Base-by-base conservation (phyloP, 1,284 basidiomycete species). In the Malassezia furfur region DNA sequence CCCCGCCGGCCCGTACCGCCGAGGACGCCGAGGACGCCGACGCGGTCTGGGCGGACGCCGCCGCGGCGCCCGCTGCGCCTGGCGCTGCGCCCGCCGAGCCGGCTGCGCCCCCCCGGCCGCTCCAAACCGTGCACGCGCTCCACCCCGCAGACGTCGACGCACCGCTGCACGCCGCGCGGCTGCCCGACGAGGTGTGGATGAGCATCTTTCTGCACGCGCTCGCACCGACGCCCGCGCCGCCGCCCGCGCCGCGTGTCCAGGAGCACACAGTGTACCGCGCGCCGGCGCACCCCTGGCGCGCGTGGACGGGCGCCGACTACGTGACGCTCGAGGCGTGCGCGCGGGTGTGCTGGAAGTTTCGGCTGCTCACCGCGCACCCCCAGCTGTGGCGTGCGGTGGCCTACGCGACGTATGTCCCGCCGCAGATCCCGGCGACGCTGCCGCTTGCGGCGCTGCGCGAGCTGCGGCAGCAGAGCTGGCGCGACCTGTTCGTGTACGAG, bases 111-210 rank as follows among this genome's bases (percentile, higher is more conserved):
- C 19, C 25, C 21, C 45, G 45, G 17, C 30, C 31, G 8, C 30
- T 34, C 2, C 30, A 12, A 15, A 50, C 48, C 21, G 48, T 50
- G 36, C 22, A 47, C n/a, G 35, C 35, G 9, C 25, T 57, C 14
- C 47, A 57, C 40, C 34, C 49, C 30, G 54, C 54, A 5, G 67
- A 72, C 50, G 65, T 64, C 31, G 62, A 65, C 15, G 47, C 52
- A 41, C 51, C 57, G 10, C 48, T 66, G 50, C 58, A 57, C 6
- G 57, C 63, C 14, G 59, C 55, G 5, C 59, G 50, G 10, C 47
- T 74, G 9, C 71, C 71, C 0, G 70, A 72, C 40, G 71, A 74
- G 40, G 31, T 74, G 1, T 57, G 70, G 39, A 39, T 70, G 22
- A 50, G 56, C 38, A 64, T 74, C 31, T 46, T 70, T 4, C 35